phyloP scores from a whole-genome alignment of 2,329 filamentous ascomycete species.

The Albifimbria verrucaria region DNA sequence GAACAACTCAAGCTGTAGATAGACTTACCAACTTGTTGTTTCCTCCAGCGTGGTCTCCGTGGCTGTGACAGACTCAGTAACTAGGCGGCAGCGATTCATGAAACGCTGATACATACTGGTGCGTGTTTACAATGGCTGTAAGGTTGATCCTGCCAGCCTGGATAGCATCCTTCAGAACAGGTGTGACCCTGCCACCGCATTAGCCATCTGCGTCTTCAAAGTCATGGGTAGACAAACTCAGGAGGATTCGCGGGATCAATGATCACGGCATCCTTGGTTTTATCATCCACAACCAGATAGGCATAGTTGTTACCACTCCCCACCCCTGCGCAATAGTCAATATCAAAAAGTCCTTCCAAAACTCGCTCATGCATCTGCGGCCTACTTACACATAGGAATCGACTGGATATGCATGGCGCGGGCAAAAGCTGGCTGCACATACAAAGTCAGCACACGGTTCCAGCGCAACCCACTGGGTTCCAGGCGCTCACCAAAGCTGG shows the following conservation, averaged over 20 bases:
- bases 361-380: conserved; percentile 4
- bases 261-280: conserved; percentile 72
- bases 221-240: conserved; percentile 53
- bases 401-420: conserved; percentile 76
- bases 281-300: conserved; percentile 76
- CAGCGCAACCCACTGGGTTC: too few species aligned
- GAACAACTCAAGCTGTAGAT: not conserved
- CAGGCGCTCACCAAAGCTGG: conserved; percentile 17
- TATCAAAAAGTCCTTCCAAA: not conserved
- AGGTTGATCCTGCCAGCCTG: conserved; percentile 72
- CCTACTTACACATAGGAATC: conserved; percentile 80
- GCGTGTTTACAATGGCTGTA: conserved; percentile 90
- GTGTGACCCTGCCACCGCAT: conserved; percentile 46
- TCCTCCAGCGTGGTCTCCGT: conserved; percentile 91
- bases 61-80: conserved; percentile 48
- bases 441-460: too few species aligned
- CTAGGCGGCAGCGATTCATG: not conserved
- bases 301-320: conserved; percentile 80
- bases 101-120: conserved; percentile 68
- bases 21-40: conserved; percentile 72
- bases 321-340: conserved; percentile 54
- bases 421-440: conserved; percentile 14
- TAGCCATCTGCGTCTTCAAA: conserved; percentile 5
- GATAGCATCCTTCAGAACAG: conserved; percentile 70
- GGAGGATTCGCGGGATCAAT: conserved; percentile 77